These are phyloP conservation scores for Termitomyces sp. DNA, from an alignment of 1,284 basidiomycete species.

Conservation along the genomic window DNA sequence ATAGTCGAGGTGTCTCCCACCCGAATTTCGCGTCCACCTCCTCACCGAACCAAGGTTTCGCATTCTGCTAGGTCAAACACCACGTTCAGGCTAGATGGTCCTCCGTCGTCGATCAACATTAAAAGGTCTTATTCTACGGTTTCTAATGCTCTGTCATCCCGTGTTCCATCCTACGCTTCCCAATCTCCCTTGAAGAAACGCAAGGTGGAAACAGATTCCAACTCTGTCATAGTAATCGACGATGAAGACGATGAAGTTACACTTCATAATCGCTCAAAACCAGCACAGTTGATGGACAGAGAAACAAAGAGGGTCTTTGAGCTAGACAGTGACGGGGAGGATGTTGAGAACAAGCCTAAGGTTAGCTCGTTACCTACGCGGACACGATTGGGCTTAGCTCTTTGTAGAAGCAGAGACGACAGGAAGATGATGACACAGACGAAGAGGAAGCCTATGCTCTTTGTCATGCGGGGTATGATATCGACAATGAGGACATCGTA, in stretches of 20 bases:
- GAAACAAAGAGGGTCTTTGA: conserved; percentile 16
- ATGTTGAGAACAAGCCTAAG: conserved; percentile 11
- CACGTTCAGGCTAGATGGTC: neutral
- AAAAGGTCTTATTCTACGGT: neutral
- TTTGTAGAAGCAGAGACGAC: conserved; percentile 8
- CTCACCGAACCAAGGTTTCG: conserved; percentile 1
- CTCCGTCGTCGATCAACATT: neutral
- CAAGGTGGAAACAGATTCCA: neutral
- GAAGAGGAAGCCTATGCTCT: conserved; percentile 20
- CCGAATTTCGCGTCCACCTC: neutral
- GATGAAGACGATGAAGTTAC: neutral
- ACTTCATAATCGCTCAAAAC: neutral
- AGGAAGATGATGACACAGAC: conserved; percentile 14
- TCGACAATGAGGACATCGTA: conserved; percentile 23
- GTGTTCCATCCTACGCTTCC: neutral
- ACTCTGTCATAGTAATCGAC: neutral
- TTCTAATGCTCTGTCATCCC: neutral
- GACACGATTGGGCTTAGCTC: neutral
- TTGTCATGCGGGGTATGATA: conserved; percentile 23
- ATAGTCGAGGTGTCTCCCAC: conserved; percentile 1
- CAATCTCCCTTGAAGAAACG: conserved; percentile 2
- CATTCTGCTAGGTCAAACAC: neutral
- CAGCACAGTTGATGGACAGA: neutral
- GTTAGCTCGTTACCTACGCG: neutral
- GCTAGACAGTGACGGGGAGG: conserved; percentile 23